These are phyloP conservation scores for Pyricularia sp. DNA, from an alignment of 2,329 filamentous ascomycete species.

Conservation along the genomic window DNA sequence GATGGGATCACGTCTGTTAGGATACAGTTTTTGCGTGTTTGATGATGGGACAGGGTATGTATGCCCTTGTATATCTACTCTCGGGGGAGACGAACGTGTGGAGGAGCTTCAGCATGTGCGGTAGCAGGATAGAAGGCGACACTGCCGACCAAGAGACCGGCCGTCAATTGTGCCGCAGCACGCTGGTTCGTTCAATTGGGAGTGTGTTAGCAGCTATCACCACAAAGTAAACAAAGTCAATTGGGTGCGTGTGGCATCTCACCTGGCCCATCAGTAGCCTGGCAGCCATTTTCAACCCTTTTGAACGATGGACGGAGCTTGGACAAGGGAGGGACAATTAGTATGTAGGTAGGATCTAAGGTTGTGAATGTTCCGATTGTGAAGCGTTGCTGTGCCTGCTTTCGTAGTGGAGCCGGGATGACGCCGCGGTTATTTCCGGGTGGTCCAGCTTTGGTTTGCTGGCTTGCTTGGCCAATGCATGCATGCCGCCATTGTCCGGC, in stretches of 20 bases:
- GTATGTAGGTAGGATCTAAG: conserved; percentile 1
- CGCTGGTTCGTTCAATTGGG: conserved; percentile 26
- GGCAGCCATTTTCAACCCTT: conserved; percentile 48
- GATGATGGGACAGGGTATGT: conserved; percentile 5
- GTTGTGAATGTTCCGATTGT: neutral
- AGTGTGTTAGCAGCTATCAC: conserved; percentile 10
- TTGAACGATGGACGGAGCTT: conserved; percentile 23
- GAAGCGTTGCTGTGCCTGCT: neutral
- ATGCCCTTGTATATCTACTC: neutral
- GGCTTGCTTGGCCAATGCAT: neutral
- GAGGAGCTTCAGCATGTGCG: conserved; percentile 41
- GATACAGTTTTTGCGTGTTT: neutral
- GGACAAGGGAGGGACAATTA: conserved; percentile 4
- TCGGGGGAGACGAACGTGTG: neutral
- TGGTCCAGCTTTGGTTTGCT: neutral
- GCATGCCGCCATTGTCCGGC: neutral
- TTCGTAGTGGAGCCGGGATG: conserved; percentile 6
- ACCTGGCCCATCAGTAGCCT: conserved; percentile 51
- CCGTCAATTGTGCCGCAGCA: conserved; percentile 43
- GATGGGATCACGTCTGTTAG: neutral
- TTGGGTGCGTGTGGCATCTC: conserved; percentile 13
- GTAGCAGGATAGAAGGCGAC: conserved; percentile 36
- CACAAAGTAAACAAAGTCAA: conserved; percentile 7
- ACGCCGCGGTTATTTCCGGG: conserved; percentile 11
- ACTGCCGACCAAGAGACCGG: conserved; percentile 38